These are phyloP conservation scores for Eudorina sp. DNA, from an alignment of 139 green algal species.

Conservation along the genomic window DNA sequence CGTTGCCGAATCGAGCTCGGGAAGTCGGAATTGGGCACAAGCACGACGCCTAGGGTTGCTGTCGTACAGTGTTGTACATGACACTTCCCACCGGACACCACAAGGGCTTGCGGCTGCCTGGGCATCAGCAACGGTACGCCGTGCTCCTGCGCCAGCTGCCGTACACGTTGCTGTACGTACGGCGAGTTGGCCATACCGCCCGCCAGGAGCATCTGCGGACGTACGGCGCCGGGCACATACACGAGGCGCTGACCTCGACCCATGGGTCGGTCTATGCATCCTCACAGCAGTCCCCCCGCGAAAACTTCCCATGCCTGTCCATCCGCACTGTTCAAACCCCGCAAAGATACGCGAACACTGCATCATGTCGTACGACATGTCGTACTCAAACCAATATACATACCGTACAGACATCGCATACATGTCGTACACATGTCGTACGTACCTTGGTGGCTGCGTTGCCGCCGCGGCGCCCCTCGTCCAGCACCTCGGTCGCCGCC, in stretches of 20 bases:
- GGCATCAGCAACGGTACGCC: background rate
- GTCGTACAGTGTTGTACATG: too few species aligned
- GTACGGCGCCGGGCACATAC: too few species aligned
- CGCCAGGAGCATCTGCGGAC: constrained; percentile 26
- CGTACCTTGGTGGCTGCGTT: background rate
- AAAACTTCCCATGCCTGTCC: too few species aligned
- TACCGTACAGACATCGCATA: background rate
- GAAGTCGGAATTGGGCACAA: too few species aligned
- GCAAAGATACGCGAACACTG: background rate
- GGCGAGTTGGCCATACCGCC: constrained; percentile 8
- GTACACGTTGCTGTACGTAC: background rate
- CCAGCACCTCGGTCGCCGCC: background rate
- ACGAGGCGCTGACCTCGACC: too few species aligned
- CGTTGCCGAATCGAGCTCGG: too few species aligned
- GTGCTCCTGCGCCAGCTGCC: constrained; percentile 8
- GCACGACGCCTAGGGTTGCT: too few species aligned
- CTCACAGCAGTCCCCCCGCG: too few species aligned
- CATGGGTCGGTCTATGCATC: too few species aligned
- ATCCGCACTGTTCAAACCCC: too few species aligned
- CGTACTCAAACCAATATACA: background rate
- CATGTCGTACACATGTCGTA: background rate
- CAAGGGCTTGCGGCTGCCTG: background rate
- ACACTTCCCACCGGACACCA: constrained; percentile 35
- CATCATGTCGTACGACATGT: background rate
- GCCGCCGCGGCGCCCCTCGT: background rate